Conservation (phyloP, 2,329 filamentous ascomycete genomes). For the Myriosclerotinia scirpicola region DNA sequence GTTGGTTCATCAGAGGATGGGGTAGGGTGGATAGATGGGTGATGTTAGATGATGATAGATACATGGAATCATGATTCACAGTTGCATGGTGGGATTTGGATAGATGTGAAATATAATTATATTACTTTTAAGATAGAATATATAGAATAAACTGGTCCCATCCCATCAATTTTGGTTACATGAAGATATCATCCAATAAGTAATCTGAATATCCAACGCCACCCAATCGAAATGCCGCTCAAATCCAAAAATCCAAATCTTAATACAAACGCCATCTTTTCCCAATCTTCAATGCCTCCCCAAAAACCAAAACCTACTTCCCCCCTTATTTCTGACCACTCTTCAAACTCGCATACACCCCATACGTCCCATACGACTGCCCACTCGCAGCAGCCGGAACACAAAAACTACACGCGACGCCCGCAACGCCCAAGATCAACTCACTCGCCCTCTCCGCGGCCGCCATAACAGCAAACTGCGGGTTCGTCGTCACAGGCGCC, state of each 20-base stretch:
- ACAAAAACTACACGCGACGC: neutral
- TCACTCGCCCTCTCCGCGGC: conserved; percentile 53
- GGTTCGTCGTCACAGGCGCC: conserved; percentile 53
- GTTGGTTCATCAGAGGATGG: conserved; percentile 66
- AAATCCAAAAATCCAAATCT: neutral
- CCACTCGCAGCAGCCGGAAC: no score
- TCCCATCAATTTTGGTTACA: neutral
- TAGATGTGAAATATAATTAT: neutral
- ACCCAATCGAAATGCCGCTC: no score
- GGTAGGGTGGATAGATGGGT: neutral
- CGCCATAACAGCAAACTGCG: conserved; percentile 55
- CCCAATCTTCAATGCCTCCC: no score
- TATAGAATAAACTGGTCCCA: neutral
- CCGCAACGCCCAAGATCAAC: conserved; percentile 43
- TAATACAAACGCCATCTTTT: neutral
- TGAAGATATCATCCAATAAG: neutral
- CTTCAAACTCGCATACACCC: neutral
- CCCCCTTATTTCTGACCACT: neutral
- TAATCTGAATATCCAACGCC: no score
- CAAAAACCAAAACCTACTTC: no score
- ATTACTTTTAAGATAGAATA: neutral
- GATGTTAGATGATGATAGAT: neutral
- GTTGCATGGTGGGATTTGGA: neutral
- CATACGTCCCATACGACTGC: neutral
- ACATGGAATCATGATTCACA: neutral